Evolutionary conservation across 352 stramenopile genomes (phyloP).

Genomic region (Pythium apleroticum): DNA sequence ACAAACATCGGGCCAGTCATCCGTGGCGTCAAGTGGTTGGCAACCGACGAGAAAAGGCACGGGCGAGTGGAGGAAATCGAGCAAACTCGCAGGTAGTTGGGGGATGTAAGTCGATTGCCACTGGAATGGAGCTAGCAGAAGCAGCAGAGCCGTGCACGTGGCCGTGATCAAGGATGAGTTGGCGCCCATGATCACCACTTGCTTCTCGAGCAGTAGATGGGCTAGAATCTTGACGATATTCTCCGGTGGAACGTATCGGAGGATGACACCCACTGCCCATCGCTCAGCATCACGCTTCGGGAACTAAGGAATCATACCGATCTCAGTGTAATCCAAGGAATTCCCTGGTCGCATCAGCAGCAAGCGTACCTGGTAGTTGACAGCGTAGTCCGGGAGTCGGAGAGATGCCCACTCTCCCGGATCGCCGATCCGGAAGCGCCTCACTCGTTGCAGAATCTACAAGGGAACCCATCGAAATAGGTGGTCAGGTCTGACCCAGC

Average conservation of each 20-base stretch:
- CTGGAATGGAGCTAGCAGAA: conserved; percentile 78
- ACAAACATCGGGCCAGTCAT: conserved; percentile 80
- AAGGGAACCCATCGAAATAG: too few species aligned
- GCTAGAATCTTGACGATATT: conserved; percentile 72
- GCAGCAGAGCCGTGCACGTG: conserved; percentile 64
- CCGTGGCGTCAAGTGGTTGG: conserved; percentile 54
- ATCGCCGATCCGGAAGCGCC: conserved; percentile 63
- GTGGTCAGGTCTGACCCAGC: too few species aligned
- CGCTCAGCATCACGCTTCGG: conserved; percentile 67
- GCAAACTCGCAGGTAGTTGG: conserved; percentile 57
- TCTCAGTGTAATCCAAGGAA: too few species aligned
- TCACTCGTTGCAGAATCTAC: conserved; percentile 67
- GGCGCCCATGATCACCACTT: conserved; percentile 77
- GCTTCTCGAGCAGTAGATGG: conserved; percentile 75
- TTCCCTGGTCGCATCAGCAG: not conserved
- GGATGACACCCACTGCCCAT: conserved; percentile 67
- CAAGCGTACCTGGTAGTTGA: conserved; percentile 68
- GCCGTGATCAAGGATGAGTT: conserved; percentile 65
- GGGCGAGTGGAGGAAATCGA: conserved; percentile 84
- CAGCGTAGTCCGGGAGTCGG: conserved; percentile 53
- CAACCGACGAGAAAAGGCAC: conserved; percentile 79
- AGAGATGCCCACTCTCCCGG: conserved; percentile 63
- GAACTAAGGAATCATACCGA: conserved; percentile 30
- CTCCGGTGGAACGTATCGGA: conserved; percentile 55
- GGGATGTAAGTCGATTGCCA: conserved; percentile 90